Base-by-base conservation (phyloP, 1,284 basidiomycete genomes). In the Schizophyllum amplum region DNA sequence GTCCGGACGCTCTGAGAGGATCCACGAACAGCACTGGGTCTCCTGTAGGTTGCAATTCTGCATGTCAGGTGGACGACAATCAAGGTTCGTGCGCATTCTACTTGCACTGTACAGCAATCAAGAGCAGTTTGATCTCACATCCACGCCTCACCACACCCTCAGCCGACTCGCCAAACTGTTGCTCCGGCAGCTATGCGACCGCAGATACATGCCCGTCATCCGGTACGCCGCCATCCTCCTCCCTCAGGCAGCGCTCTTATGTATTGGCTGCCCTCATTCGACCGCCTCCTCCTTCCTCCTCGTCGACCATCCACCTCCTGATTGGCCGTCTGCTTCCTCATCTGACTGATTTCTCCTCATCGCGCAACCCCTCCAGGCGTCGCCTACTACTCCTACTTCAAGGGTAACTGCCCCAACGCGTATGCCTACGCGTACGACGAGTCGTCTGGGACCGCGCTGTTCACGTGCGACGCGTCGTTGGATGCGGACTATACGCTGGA, bases 241-340 rank as follows among this genome's bases (percentile, higher is more conserved):
- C 77, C 67, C 83, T 82, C 74, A 82, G n/a, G n/a, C n/a, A n/a
- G 74, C 23, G 15, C 50, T 21, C 5, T 27, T 47, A 24, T 25
- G 51, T 71, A 72, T 72, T 61, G 72, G 74, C 48, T 62, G 58
- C 23, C 79, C 71, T 67, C 84, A 84, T 67, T 66, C 64, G 54
- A 83, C 78, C 67, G 85, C 84, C 75, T 83, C 72, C 74, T 60
- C 54, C 70, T n/a, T n/a, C n/a, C n/a, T n/a, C n/a, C n/a, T n/a
- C n/a, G n/a, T n/a, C n/a, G n/a, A n/a, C n/a, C n/a, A n/a, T n/a
- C n/a, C n/a, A n/a, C n/a, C n/a, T n/a, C n/a, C n/a, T n/a, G n/a
- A n/a, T n/a, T n/a, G n/a, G n/a, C n/a, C n/a, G n/a, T n/a, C n/a
- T n/a, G n/a, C n/a, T n/a, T n/a, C n/a, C n/a, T n/a, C n/a, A n/a